phyloP scores from a whole-genome alignment of 2,329 filamentous ascomycete genomes.

The Xylaria multiplex region DNA sequence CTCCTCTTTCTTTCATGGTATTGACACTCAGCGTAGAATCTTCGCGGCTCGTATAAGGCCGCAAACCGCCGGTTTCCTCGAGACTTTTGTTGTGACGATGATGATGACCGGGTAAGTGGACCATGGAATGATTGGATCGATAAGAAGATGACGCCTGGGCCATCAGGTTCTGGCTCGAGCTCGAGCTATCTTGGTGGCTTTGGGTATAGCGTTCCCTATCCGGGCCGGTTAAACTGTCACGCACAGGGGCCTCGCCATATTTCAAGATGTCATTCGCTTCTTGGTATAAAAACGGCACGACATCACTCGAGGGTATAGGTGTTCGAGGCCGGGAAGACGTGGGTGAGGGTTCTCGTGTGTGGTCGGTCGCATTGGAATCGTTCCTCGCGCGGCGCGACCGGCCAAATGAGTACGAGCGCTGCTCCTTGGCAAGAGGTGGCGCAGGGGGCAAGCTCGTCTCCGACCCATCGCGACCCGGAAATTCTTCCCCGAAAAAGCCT shows the following conservation, averaged over 20 bases:
- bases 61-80: slow-evolving; percentile 71
- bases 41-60: slow-evolving; percentile 80
- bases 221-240: slow-evolving; percentile 73
- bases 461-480: slow-evolving; percentile 76
- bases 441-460: slow-evolving; percentile 71
- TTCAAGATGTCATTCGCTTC: slow-evolving; percentile 81
- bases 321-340: slow-evolving; percentile 81
- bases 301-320: slow-evolving; percentile 88
- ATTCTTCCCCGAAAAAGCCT: slow-evolving; percentile 93
- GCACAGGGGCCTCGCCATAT: slow-evolving; percentile 81
- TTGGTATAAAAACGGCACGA: slow-evolving; percentile 97
- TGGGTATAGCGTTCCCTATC: slow-evolving; percentile 74
- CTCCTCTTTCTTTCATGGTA: slow-evolving; percentile 63
- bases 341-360: slow-evolving; percentile 76
- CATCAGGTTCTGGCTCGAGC: slow-evolving; percentile 56
- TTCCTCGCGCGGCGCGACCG: slow-evolving; percentile 77
- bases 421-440: slow-evolving; percentile 63
- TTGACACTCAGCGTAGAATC: slow-evolving; percentile 68
- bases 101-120: slow-evolving; percentile 73
- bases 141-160: slow-evolving; percentile 71
- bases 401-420: slow-evolving; percentile 70
- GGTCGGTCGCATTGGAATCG: slow-evolving; percentile 79
- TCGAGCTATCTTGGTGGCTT: slow-evolving; percentile 59
- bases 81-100: slow-evolving; percentile 75
- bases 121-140: slow-evolving; percentile 67